Conservation (phyloP, 257 asterid genomes). For the Solanum chiquidenum region DNA sequence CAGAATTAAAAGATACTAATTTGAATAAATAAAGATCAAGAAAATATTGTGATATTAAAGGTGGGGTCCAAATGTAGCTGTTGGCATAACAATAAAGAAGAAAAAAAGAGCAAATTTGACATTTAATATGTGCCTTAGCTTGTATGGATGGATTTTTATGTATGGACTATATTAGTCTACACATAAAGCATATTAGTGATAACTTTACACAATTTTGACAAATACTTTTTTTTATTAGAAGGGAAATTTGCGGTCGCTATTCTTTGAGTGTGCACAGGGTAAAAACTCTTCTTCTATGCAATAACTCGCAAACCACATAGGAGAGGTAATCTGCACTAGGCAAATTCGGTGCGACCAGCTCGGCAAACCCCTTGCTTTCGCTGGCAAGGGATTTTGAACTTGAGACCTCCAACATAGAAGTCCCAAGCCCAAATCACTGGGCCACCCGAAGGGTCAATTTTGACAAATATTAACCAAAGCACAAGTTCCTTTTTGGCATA, state of each 20-base stretch:
- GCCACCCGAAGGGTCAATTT: not conserved
- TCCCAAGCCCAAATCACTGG: no score
- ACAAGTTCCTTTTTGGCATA: not conserved
- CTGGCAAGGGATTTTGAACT: no score
- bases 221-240: no score
- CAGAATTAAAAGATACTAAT: not conserved
- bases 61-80: not conserved
- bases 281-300: no score
- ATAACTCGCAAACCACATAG: no score
- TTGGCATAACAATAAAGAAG: slow-evolving; percentile 5
- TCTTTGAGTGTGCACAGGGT: no score
- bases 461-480: not conserved
- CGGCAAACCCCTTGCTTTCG: no score
- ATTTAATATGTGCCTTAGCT: slow-evolving; percentile 20
- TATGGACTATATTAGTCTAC: slow-evolving; percentile 16
- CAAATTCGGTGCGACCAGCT: no score
- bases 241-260: fast-evolving
- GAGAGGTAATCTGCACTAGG: no score
- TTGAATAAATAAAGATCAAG: not conserved
- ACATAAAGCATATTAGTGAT: slow-evolving; percentile 6
- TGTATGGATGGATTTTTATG: slow-evolving; percentile 32
- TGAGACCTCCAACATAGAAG: no score
- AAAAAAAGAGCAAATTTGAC: slow-evolving; percentile 9
- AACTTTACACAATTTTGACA: slow-evolving; percentile 16
- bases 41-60: not conserved